phyloP scores from a whole-genome alignment of 345 rosid genomes.

The Alliaria petiolata region DNA sequence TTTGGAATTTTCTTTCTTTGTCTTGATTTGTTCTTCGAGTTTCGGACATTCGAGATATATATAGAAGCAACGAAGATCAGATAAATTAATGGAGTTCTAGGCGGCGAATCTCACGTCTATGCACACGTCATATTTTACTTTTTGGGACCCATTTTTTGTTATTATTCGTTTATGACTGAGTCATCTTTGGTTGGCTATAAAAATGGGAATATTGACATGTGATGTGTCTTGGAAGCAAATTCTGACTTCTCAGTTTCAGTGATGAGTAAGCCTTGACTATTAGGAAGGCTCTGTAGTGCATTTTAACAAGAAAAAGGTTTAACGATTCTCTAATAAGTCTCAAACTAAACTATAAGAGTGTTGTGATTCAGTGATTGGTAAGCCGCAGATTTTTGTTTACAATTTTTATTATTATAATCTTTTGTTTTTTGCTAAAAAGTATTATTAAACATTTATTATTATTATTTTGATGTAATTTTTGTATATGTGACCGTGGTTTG shows the following conservation, averaged over 20 bases:
- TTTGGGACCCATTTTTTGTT: not conserved
- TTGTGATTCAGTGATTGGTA: too few relatives aligned
- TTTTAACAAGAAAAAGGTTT: too few relatives aligned
- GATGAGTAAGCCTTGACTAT: too few relatives aligned
- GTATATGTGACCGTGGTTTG: too few relatives aligned
- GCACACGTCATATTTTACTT: constrained; percentile 7
- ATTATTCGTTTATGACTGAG: not conserved
- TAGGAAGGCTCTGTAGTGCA: too few relatives aligned
- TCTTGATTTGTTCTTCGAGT: constrained; percentile 1
- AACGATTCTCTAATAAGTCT: too few relatives aligned
- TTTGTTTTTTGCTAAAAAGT: too few relatives aligned
- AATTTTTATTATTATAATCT: too few relatives aligned
- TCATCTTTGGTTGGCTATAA: constrained; percentile 13
- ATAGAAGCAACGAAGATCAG: not conserved
- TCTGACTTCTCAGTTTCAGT: constrained; percentile 9
- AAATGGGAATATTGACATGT: constrained; percentile 2
- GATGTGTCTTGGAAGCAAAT: not conserved
- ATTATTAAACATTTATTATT: too few relatives aligned
- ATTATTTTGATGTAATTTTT: too few relatives aligned
- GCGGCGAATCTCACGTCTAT: constrained; percentile 21
- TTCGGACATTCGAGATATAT: constrained; percentile 1
- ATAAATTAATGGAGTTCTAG: not conserved
- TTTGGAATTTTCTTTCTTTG: not conserved
- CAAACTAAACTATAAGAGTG: too few relatives aligned
- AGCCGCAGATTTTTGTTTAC: too few relatives aligned